phyloP scores from a whole-genome alignment of 371 early-diverging fungal species.

The Nosema bombycis region DNA sequence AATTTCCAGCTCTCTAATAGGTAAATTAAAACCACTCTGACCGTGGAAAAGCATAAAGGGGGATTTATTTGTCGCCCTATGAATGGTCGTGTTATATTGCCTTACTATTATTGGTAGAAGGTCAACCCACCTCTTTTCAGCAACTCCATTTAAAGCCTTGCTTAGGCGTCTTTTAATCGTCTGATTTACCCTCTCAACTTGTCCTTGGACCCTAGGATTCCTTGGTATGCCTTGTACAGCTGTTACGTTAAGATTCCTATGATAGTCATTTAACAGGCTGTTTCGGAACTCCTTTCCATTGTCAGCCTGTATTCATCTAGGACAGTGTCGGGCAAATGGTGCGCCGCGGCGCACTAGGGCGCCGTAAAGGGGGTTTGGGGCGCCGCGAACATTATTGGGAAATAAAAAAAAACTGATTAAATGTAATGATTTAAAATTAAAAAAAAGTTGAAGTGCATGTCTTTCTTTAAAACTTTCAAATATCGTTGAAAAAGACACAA shows the following conservation, averaged over 20 bases:
- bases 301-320: background rate
- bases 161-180: background rate
- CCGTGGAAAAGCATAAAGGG: conserved; percentile 4
- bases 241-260: background rate
- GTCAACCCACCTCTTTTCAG: conserved; percentile 1
- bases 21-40: no score
- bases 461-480: no score
- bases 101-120: background rate
- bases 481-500: no score
- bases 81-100: background rate
- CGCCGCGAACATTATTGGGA: no score
- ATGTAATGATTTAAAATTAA: no score
- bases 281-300: background rate
- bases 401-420: no score
- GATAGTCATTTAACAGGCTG: background rate
- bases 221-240: background rate
- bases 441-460: no score
- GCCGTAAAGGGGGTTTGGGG: no score
- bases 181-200: background rate
- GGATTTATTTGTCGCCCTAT: conserved; percentile 5
- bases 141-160: no score
- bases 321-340: no score
- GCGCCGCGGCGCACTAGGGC: no score
- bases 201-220: background rate
- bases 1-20: no score